Conservation (phyloP, 1,284 basidiomycete species). For the Puccinia novopanici region DNA sequence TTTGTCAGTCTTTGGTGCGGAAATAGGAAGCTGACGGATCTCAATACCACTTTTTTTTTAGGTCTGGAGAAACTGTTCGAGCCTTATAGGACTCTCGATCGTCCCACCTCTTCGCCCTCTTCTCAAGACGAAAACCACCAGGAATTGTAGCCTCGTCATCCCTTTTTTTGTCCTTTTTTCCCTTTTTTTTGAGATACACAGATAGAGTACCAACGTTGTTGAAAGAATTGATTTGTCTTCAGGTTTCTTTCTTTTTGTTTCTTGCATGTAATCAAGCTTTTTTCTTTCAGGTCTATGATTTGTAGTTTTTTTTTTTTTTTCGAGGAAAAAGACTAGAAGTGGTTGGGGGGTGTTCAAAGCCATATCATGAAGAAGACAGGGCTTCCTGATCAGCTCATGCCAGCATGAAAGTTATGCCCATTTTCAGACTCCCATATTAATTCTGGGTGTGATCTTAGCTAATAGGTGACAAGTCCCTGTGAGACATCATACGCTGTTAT, state of each 20-base stretch:
- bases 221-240: neutral
- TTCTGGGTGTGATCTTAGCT: too few relatives aligned
- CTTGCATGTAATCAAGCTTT: conserved; percentile 14
- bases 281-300: neutral
- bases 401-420: too few relatives aligned
- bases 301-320: neutral
- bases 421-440: too few relatives aligned
- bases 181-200: neutral
- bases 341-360: too few relatives aligned
- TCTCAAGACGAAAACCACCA: conserved; percentile 11
- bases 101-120: neutral
- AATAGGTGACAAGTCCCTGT: too few relatives aligned
- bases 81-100: neutral
- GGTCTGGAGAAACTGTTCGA: conserved; percentile 20
- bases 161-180: too few relatives aligned
- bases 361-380: too few relatives aligned
- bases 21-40: neutral
- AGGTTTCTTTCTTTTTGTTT: neutral
- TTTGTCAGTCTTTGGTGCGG: neutral
- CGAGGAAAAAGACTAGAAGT: too few relatives aligned
- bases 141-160: neutral
- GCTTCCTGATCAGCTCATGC: too few relatives aligned
- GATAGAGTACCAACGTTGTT: too few relatives aligned
- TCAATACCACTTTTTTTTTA: neutral
- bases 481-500: too few relatives aligned